A percentile compares a stretch with the other conserved stretches of the same genome.
Conservation (phyloP, 257 asterid genomes). For the Lycium barbarum region DNA sequence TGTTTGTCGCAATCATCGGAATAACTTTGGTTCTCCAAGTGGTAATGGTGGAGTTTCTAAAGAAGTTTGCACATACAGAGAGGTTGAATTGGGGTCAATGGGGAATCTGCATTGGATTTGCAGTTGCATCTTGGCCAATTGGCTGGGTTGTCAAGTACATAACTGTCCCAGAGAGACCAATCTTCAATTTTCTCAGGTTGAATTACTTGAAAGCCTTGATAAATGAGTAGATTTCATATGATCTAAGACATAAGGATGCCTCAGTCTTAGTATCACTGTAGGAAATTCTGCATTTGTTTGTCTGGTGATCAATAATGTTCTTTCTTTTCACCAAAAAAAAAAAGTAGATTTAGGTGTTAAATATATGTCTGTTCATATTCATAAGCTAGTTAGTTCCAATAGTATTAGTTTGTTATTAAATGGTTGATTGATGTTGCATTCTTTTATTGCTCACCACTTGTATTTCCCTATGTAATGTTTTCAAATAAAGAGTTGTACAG, state of each 20-base stretch:
- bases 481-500: not conserved
- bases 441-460: not conserved
- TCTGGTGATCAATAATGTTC: too few relatives aligned
- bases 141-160: constrained; percentile 48
- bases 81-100: constrained; percentile 52
- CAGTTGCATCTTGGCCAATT: constrained; percentile 48
- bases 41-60: constrained; percentile 47
- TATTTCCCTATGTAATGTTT: not conserved
- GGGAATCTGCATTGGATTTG: constrained; percentile 45
- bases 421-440: not conserved
- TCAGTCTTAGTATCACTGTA: too few relatives aligned
- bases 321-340: too few relatives aligned
- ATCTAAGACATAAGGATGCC: too few relatives aligned
- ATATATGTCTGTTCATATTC: too few relatives aligned
- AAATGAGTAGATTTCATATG: not conserved
- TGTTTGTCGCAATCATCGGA: constrained; percentile 45
- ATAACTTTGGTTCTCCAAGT: constrained; percentile 44
- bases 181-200: constrained; percentile 32
- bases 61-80: constrained; percentile 48
- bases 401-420: not conserved
- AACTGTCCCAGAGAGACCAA: constrained; percentile 44
- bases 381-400: not conserved
- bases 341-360: not conserved
- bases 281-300: too few relatives aligned
- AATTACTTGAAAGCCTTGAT: constrained; percentile 7